A percentile compares a stretch with the other conserved stretches of the same genome.
Evolutionary conservation across 1,139 yeast species (phyloP).

Genomic region (Taphrina wiesneri): DNA sequence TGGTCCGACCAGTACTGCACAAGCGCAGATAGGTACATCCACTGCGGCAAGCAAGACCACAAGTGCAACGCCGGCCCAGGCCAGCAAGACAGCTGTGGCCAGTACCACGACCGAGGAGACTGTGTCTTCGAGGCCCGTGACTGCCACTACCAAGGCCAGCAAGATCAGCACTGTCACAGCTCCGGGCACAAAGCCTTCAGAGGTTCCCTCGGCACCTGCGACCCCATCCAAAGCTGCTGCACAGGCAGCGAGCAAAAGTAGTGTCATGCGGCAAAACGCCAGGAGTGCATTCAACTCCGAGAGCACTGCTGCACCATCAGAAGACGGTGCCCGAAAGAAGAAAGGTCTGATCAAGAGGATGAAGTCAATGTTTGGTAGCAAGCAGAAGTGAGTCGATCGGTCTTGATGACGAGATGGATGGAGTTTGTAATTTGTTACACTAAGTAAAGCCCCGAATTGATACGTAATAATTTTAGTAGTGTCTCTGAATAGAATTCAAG

Average conservation of each 20-base stretch:
- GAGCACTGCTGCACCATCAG: not conserved
- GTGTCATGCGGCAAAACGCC: conserved; percentile 5
- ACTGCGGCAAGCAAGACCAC: not conserved
- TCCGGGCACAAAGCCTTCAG: not conserved
- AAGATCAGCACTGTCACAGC: not conserved
- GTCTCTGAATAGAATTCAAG: not conserved
- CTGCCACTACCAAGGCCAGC: not conserved
- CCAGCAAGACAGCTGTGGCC: not conserved
- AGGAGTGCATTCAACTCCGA: conserved; percentile 13
- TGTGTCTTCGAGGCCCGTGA: not conserved
- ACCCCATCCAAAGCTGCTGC: conserved; percentile 24
- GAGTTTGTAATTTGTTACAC: not conserved
- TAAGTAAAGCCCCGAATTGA: not conserved
- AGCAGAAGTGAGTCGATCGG: conserved; percentile 1
- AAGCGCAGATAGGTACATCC: not conserved
- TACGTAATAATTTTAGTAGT: not conserved
- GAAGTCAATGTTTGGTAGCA: conserved; percentile 24
- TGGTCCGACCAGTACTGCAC: not conserved
- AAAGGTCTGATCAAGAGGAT: conserved; percentile 16
- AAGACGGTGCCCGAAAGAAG: conserved; percentile 18
- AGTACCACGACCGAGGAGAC: not conserved
- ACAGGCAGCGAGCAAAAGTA: conserved; percentile 20
- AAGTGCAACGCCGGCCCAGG: not conserved
- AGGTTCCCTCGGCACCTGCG: conserved; percentile 8
- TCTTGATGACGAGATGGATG: not conserved